Evolutionary conservation across 208 protist species (phyloP), one percentile per base, ranked within the genome.

Genomic region (Crithidia fasciculata): DNA sequence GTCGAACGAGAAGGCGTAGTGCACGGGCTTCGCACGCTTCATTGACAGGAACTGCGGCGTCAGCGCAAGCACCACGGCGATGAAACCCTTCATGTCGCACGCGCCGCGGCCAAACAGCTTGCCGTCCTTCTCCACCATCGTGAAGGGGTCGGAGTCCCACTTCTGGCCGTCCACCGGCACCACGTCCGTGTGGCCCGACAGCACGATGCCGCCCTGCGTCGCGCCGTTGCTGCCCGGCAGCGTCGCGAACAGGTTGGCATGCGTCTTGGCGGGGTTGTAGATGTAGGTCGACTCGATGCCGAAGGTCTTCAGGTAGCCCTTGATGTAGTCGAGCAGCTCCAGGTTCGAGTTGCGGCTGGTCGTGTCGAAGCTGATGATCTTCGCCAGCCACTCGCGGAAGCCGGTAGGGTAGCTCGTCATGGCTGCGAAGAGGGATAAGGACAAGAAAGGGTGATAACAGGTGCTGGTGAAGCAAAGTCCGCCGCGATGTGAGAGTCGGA

Each of bases 61-160:
- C 19, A 86, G 72, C 12, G 82, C 68, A 50, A 91, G 69, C 45
- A 63, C 71, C 16, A 91, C 77, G 12, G 86, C 82, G 36, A 91
- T 57, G 72, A 91, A 85, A 41, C 80, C 81, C 67, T 91, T 91
- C 86, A 88, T 90, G 62, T 92, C 84, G 55, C 80, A 84, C 40
- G 84, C 62, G 36, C 87, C 87, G 41, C 84, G 80, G 15, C 87
- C 87, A 66, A 85, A 90, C 44, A 92, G 74, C 70, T 83, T 85
- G 19, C 82, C 87, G 40, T 84, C 80, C 59, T 69, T 73, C 66
- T 92, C 87, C 40, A 82, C 83, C 74, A 90, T 74, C 18, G 45
- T 78, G 57, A 89, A 88, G 4, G 87, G 84, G 63, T 90, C 85
- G 44, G 43, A 85, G 63, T 84, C 75, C 81, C 87, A 89, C 78